Percentiles rank a stretch among this genome's conserved stretches.
Conservation (phyloP, 345 rosid genomes). For the Citrus medica region DNA sequence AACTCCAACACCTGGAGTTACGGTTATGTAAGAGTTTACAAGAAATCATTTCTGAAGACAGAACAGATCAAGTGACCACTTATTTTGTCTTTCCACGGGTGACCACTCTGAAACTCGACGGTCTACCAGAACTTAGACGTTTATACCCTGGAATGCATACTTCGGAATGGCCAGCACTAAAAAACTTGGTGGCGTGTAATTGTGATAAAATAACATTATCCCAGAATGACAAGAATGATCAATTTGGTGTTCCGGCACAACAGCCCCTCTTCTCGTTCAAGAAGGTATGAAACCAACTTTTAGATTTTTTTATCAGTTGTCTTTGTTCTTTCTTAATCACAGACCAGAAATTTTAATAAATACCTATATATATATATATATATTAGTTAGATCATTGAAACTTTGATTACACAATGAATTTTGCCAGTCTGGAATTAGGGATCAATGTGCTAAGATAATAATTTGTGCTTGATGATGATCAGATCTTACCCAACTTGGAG, state of each 20-base stretch:
- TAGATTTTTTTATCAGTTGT: too few relatives aligned
- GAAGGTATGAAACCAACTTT: not conserved
- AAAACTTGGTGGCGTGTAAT: not conserved
- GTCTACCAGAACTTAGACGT: not conserved
- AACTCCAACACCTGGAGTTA: not conserved
- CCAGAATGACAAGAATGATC: not conserved
- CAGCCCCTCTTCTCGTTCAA: not conserved
- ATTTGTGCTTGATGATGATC: too few relatives aligned
- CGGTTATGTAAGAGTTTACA: fast-evolving
- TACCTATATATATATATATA: too few relatives aligned
- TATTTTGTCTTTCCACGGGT: conserved; percentile 22
- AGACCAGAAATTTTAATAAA: too few relatives aligned
- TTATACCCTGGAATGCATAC: conserved; percentile 23
- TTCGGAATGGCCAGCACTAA: conserved; percentile 17
- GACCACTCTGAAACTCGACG: not conserved
- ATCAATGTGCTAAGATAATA: too few relatives aligned
- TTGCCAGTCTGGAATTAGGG: fast-evolving
- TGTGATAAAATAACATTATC: not conserved
- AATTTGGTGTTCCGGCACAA: not conserved
- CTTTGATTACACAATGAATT: not conserved
- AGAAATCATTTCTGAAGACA: conserved; percentile 5
- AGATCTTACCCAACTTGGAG: conserved; percentile 16
- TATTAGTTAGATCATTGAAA: too few relatives aligned
- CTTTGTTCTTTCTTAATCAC: too few relatives aligned
- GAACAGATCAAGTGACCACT: not conserved